Evolutionary conservation across 805 yeast genomes (phyloP), one percentile per base, ranked within the genome.

Genomic region (Zygotorulaspora chibaensis): DNA sequence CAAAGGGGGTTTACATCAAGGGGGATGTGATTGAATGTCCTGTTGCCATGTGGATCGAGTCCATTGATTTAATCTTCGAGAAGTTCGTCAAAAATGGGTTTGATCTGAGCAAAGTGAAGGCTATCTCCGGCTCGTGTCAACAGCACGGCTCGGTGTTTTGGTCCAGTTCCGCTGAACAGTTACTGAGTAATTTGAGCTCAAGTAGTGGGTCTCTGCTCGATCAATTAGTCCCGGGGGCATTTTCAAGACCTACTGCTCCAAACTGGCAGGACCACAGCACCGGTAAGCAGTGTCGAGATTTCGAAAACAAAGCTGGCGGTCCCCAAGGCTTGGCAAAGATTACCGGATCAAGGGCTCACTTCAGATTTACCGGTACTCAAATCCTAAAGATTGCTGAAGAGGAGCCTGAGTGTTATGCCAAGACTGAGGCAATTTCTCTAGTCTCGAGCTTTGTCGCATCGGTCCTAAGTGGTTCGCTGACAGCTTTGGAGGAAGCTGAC

Each of bases 181-280:
- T 72, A 2, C 69, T 88, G 42, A 35, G 48, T 1, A 47, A 55
- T 0, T 65, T 85, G 45, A 53, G 70, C 0, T 23, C 58, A 0
- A 48, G 53, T 3, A 40, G 57, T 1, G 50, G 50, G 10, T 48
- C 70, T 2, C 67, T 86, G 40, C 60, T 70, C 30, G 73, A 69
- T 1, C 85, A 76, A 50, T 56, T 85, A 31, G 54, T 57, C 16
- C 72, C 72, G 2, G 54, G 54, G 1, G 83, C 84, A 1, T 83
- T 87, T 53, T 71, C 91, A 1, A 73, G 80, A 54, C 70, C 74
- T 5, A 72, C 72, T 34, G 83, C 95, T 3, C 96, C 96, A 8
- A 89, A 90, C 61, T 89, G 97, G 97, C 97, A 89, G 65, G 96
- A 89, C 59, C 95, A 87, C 60, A 83, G 93, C 18, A 89, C 97